phyloP scores from a whole-genome alignment of 1,139 yeast genomes.

The Protomyces inundatus region DNA sequence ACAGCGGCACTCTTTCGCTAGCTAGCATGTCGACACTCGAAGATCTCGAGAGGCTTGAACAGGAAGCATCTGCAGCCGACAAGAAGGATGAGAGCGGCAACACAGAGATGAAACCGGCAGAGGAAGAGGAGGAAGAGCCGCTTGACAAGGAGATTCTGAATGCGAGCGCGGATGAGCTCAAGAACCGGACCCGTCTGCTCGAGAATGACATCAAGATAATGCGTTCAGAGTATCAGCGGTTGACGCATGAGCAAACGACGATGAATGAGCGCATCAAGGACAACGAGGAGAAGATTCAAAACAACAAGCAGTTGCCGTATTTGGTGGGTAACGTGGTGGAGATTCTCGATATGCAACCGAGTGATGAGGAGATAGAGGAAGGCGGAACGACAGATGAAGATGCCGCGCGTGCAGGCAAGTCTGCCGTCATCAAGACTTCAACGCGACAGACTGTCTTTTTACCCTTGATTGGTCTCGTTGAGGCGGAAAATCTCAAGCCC shows the following conservation, averaged over 20 bases:
- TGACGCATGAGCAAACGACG: constrained; percentile 84
- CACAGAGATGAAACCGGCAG: constrained; percentile 34
- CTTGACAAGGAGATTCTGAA: constrained; percentile 76
- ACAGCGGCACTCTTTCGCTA: not conserved
- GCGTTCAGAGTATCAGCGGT: constrained; percentile 84
- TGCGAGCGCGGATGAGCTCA: constrained; percentile 75
- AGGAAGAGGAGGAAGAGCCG: constrained; percentile 46
- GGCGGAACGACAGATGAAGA: constrained; percentile 95
- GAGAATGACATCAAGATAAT: constrained; percentile 93
- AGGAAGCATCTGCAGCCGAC: constrained; percentile 51
- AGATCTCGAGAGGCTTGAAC: constrained; percentile 17
- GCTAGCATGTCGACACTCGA: constrained; percentile 20
- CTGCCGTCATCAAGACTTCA: constrained; percentile 95
- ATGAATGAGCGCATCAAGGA: constrained; percentile 94
- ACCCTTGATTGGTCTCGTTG: constrained; percentile 93
- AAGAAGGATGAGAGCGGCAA: constrained; percentile 32
- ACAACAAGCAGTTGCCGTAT: constrained; percentile 92
- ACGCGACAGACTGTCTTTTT: constrained; percentile 95
- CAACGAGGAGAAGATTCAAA: constrained; percentile 91
- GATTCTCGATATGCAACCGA: constrained; percentile 78
- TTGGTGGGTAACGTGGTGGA: constrained; percentile 98
- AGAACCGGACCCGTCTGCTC: constrained; percentile 76
- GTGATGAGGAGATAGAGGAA: constrained; percentile 80
- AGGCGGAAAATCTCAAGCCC: constrained; percentile 80
- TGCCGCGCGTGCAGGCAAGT: constrained; percentile 88